A percentile compares a stretch with the other conserved stretches of the same genome.
Evolutionary conservation across 2,329 filamentous ascomycete species (phyloP).

Genomic region (Rhynchosporium agropyri): DNA sequence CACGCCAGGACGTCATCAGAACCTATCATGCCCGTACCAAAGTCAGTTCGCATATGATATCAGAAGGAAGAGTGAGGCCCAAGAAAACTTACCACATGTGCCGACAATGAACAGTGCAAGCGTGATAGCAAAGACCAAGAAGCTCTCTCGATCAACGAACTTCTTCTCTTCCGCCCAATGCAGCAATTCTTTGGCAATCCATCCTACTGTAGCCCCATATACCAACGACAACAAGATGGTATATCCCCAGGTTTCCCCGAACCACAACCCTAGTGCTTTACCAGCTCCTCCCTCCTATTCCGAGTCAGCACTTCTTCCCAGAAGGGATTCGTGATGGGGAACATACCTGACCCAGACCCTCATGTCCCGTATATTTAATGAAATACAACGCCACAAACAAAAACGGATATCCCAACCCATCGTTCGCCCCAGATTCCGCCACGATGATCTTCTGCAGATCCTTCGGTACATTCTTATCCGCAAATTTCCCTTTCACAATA

Average conservation of each 20-base stretch:
- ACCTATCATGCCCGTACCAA: background rate
- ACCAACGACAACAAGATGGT: slow-evolving; percentile 76
- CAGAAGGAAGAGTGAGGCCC: background rate
- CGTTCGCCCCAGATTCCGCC: slow-evolving; percentile 83
- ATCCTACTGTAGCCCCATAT: slow-evolving; percentile 78
- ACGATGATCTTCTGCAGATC: slow-evolving; percentile 79
- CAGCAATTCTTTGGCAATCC: slow-evolving; percentile 78
- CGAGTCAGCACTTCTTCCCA: background rate
- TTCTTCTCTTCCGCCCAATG: slow-evolving; percentile 75
- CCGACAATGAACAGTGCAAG: slow-evolving; percentile 85
- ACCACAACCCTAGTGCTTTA: slow-evolving; percentile 77
- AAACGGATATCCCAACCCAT: slow-evolving; percentile 84
- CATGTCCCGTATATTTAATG: slow-evolving; percentile 71
- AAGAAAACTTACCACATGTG: slow-evolving; percentile 87
- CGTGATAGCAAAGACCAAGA: slow-evolving; percentile 66
- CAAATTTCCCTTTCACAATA: slow-evolving; percentile 92
- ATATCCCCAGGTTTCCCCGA: slow-evolving; percentile 84
- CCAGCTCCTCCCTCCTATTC: slow-evolving; percentile 54
- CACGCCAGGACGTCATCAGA: slow-evolving; percentile 76
- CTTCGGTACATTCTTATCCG: slow-evolving; percentile 84
- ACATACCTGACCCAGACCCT: slow-evolving; percentile 50
- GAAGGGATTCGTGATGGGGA: background rate
- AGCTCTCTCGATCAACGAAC: slow-evolving; percentile 54
- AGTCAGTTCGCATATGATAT: background rate
- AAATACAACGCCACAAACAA: slow-evolving; percentile 83